These are phyloP conservation scores for Neonectria coccinea DNA, from an alignment of 2,329 filamentous ascomycete genomes.

Conservation along the genomic window DNA sequence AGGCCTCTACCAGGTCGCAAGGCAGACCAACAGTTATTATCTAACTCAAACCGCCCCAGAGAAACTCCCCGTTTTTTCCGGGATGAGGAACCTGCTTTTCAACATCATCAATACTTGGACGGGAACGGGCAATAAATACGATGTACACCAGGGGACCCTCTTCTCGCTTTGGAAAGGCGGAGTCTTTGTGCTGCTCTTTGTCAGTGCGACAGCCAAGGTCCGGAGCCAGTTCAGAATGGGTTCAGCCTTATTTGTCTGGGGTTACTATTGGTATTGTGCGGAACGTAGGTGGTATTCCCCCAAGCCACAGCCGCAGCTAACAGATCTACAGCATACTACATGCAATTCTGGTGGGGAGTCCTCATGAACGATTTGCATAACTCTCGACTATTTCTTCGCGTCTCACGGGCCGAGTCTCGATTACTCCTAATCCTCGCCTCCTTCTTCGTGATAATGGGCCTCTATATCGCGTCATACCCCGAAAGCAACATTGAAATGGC, in stretches of 20 bases:
- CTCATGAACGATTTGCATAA: constrained; percentile 4
- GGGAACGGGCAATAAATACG: not conserved
- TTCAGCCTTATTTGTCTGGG: not conserved
- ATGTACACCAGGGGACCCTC: constrained; percentile 1
- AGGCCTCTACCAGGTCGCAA: not conserved
- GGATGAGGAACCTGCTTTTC: not conserved
- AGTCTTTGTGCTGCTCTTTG: not conserved
- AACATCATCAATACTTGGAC: not conserved
- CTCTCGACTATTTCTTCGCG: not conserved
- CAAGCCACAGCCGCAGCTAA: not conserved
- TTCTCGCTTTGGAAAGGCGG: not conserved
- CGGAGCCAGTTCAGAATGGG: not conserved
- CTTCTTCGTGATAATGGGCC: not conserved
- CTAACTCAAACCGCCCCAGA: not conserved
- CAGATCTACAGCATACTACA: not conserved
- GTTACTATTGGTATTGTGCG: constrained; percentile 2
- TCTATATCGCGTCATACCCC: constrained; percentile 1
- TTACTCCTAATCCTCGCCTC: not conserved
- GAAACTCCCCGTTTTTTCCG: not conserved
- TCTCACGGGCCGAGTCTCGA: constrained; percentile 1
- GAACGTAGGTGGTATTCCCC: constrained; percentile 1
- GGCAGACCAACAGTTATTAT: not conserved
- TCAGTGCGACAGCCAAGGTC: constrained; percentile 1
- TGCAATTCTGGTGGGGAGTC: constrained; percentile 2
- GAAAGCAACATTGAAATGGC: not conserved